Percentiles rank a stretch among this genome's conserved stretches.
Evolutionary conservation across 2,329 filamentous ascomycete genomes (phyloP).

Genomic region (Hymenoscyphus fructigenus): DNA sequence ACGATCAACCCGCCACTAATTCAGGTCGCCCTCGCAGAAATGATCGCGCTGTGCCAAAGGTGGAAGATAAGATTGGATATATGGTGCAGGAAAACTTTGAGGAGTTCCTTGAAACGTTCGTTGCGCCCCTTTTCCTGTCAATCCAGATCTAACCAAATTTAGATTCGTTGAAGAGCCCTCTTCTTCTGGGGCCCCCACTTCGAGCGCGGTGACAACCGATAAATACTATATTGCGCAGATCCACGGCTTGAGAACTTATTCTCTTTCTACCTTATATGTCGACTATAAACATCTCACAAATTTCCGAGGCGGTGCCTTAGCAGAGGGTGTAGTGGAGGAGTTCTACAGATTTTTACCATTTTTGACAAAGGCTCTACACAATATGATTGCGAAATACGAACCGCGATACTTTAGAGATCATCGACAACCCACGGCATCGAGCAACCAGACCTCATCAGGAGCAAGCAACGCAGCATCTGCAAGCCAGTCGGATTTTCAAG

Average conservation of each 20-base stretch:
- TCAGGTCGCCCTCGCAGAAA: constrained; percentile 44
- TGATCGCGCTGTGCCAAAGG: constrained; percentile 60
- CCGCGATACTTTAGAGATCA: constrained; percentile 92
- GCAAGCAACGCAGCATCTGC: constrained; percentile 61
- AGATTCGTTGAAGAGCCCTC: constrained; percentile 67
- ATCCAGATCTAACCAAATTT: constrained; percentile 30
- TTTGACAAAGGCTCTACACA: constrained; percentile 83
- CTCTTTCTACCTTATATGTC: constrained; percentile 82
- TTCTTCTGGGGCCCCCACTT: constrained; percentile 60
- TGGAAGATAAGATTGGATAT: constrained; percentile 74
- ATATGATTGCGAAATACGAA: constrained; percentile 91
- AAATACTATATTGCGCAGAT: constrained; percentile 86
- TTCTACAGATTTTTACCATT: constrained; percentile 97
- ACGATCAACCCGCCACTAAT: constrained; percentile 61
- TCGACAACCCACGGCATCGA: constrained; percentile 76
- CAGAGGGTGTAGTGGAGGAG: constrained; percentile 81
- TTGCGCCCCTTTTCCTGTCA: constrained; percentile 15
- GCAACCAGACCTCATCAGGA: constrained; percentile 68
- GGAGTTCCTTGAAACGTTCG: constrained; percentile 74
- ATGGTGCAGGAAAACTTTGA: constrained; percentile 76
- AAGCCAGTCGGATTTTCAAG: constrained; percentile 61
- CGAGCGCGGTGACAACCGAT: constrained; percentile 71
- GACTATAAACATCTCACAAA: constrained; percentile 82
- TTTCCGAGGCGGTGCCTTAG: constrained; percentile 76
- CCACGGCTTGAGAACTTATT: constrained; percentile 69